Percentiles rank a stretch among this genome's conserved stretches.
Evolutionary conservation across 768 basidiomycete species (phyloP).

Genomic region (Rhizopogon vinicolor): DNA sequence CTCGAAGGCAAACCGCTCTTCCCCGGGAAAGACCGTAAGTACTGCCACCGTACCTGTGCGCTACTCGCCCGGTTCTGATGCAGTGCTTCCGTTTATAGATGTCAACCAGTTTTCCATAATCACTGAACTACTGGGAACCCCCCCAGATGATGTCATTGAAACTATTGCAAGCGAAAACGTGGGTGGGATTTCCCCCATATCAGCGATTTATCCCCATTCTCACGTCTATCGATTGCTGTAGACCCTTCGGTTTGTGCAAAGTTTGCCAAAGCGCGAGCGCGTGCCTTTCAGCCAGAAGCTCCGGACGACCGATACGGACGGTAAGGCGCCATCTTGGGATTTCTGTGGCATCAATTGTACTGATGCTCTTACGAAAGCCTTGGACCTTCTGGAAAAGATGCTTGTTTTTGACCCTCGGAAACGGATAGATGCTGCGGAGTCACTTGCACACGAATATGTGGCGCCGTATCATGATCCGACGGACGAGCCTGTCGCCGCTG

Average conservation of each 20-base stretch:
- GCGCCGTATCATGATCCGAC: conserved; percentile 98
- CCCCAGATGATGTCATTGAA: conserved; percentile 98
- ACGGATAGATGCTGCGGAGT: conserved; percentile 90
- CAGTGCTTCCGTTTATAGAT: conserved; percentile 46
- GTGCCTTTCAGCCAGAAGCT: conserved; percentile 95
- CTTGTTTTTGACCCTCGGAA: conserved; percentile 97
- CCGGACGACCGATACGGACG: conserved; percentile 79
- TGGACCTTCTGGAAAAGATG: conserved; percentile 98
- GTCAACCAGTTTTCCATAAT: conserved; percentile 99
- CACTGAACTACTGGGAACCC: conserved; percentile 96
- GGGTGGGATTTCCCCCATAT: conserved; percentile 21
- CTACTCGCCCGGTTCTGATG: conserved; percentile 6
- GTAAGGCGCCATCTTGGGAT: conserved; percentile 35
- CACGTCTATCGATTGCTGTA: conserved; percentile 27
- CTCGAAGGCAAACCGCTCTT: conserved; percentile 97
- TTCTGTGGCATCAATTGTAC: background rate
- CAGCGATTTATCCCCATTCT: conserved; percentile 3
- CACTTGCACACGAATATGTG: conserved; percentile 91
- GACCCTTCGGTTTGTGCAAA: conserved; percentile 99
- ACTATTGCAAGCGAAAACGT: conserved; percentile 98
- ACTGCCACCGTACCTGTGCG: background rate
- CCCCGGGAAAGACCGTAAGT: conserved; percentile 98
- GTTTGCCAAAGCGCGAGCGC: conserved; percentile 91
- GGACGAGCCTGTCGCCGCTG: conserved; percentile 90
- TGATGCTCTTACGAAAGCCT: conserved; percentile 42